Evolutionary conservation across 345 rosid genomes (phyloP).

Genomic region (Eucalyptus rudis): DNA sequence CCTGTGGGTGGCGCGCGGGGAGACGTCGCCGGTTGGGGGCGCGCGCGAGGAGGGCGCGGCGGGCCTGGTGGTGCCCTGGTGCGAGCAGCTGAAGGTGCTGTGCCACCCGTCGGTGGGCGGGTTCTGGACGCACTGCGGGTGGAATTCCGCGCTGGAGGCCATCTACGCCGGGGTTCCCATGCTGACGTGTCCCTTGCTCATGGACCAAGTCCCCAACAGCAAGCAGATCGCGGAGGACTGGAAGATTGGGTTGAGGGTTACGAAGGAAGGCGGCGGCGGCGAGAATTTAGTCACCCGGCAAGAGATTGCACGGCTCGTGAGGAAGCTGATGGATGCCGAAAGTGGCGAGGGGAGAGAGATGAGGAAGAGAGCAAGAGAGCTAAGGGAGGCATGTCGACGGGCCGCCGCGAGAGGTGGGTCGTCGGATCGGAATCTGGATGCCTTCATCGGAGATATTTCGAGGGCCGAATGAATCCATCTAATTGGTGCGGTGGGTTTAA

Average conservation of each 20-base stretch:
- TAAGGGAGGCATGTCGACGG: background rate
- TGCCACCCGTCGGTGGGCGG: slow-evolving; percentile 1
- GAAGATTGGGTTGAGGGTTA: no score
- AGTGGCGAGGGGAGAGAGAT: background rate
- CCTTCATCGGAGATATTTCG: background rate
- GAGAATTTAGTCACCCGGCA: background rate
- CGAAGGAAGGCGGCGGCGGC: no score
- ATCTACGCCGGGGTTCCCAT: slow-evolving; percentile 13
- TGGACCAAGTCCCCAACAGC: no score
- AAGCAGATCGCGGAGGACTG: no score
- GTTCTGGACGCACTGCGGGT: slow-evolving; percentile 19
- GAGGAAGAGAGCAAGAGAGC: slow-evolving; percentile 1
- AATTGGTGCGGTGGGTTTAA: background rate
- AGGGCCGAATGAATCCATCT: background rate
- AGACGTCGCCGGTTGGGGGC: background rate
- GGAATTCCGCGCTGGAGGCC: slow-evolving; percentile 15
- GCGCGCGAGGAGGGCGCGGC: background rate
- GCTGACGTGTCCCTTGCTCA: background rate
- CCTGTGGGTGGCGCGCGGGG: slow-evolving; percentile 25
- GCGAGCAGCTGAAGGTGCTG: slow-evolving; percentile 10
- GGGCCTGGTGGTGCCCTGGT: slow-evolving; percentile 5
- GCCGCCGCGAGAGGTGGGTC: slow-evolving; percentile 13
- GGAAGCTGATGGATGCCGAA: background rate
- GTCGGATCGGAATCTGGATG: background rate
- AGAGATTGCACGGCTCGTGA: background rate